These are phyloP conservation scores for Sporothrix euskadiensis DNA, from an alignment of 2,329 filamentous ascomycete genomes.

Conservation along the genomic window DNA sequence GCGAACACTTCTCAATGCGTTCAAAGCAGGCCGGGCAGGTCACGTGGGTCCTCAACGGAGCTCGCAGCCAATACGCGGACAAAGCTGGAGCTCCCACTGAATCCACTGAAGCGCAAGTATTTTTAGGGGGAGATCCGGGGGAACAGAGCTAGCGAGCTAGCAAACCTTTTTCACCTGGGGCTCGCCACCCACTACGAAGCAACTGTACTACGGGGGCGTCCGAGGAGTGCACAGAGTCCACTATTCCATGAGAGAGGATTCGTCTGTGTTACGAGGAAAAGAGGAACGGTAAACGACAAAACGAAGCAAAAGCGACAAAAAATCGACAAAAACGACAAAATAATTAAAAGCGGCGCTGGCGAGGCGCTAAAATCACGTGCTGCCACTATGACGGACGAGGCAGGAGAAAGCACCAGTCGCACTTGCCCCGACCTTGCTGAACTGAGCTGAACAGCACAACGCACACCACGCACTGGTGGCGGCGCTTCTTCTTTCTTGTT, in stretches of 20 bases:
- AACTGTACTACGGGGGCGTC: neutral
- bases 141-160: neutral
- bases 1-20: neutral
- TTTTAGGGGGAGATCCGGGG: neutral
- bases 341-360: neutral
- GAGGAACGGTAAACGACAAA: neutral
- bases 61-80: neutral
- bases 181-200: neutral
- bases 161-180: neutral
- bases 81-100: slow-evolving; percentile 6
- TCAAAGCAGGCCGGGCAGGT: neutral
- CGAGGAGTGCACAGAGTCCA: too few species aligned
- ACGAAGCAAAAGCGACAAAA: neutral
- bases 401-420: slow-evolving; percentile 11
- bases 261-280: neutral
- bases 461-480: neutral
- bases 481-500: slow-evolving; percentile 15
- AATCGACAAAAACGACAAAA: neutral
- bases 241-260: neutral
- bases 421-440: neutral
- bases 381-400: slow-evolving; percentile 5
- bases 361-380: slow-evolving; percentile 15
- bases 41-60: neutral
- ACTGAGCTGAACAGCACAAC: neutral
- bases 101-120: neutral